Base-by-base conservation (phyloP, 2,329 filamentous ascomycete species). In the Alternaria consortialis region DNA sequence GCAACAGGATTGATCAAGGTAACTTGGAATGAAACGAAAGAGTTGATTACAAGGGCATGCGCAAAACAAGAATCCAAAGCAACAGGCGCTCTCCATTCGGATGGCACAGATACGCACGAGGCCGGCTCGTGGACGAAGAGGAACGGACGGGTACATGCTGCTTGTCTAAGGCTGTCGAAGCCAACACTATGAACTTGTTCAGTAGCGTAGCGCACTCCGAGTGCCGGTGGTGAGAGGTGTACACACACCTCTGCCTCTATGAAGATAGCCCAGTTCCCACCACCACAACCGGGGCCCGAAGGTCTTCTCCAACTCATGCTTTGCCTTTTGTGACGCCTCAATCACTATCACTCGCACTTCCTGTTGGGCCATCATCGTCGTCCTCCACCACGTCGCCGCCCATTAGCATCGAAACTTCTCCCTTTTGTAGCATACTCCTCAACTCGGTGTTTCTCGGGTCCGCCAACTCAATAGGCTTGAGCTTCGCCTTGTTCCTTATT, bases 381-480 rank as follows among this genome's bases (percentile, higher is more conserved):
- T 83, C 82, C 40, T 77, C 70, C n/a, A 85, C 81, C 20, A 84
- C 78, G 74, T 85, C 83, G 7, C 78, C 80, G 4, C 79, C 81
- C 20, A 79, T 80, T 63, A 76, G 77, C 66, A 84, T 78, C 7
- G 87, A 83, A 73, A 91, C 91, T 81, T 93, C 90, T 64, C 91
- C 90, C 80, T 88, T 87, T 78, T 88, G 84, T 72, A 94, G 85
- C 59, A 90, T 80, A 44, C 85, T 83, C 65, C 85, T 82, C 55
- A 94, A 81, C 54, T 84, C 85, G 25, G 75, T 74, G 79, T 94
- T 92, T 48, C 84, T 75, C 15, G 91, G 91, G 79, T 94, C 91
- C 56, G 90, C 89, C 63, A 94, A 85, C 79, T 93, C 89, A 55
- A 86, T 75, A 29, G 92, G 85, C 52, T 89, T 91, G 61, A 93